phyloP scores from a whole-genome alignment of 257 asterid species.

The Solanum dulcamara region DNA sequence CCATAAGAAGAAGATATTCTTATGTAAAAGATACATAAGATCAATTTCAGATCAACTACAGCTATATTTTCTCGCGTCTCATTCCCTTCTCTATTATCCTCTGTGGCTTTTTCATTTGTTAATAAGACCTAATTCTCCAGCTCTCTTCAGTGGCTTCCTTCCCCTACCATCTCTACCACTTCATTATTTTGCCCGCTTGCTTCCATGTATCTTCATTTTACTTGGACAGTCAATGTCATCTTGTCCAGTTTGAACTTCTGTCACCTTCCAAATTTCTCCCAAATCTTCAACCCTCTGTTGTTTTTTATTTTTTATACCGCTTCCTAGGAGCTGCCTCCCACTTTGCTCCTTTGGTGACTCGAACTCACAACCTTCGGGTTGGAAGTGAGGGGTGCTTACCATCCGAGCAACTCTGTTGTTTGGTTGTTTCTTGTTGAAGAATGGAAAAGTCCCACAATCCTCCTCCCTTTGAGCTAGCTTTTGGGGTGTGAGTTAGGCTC shows the following conservation, averaged over 20 bases:
- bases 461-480: not conserved
- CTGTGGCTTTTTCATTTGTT: not conserved
- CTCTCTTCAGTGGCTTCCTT: not conserved
- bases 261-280: not conserved
- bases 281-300: not conserved
- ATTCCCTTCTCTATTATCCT: not conserved
- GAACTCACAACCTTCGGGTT: no score
- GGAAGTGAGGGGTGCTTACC: no score
- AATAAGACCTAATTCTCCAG: not conserved
- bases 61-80: not conserved
- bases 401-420: no score
- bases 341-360: no score
- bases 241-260: not conserved
- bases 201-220: not conserved
- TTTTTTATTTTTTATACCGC: no score
- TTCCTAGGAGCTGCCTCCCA: no score
- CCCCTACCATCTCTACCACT: not conserved
- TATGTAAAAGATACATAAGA: not conserved
- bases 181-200: not conserved
- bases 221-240: not conserved
- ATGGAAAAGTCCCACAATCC: not conserved
- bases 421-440: no score
- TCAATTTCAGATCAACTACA: not conserved
- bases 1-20: not conserved
- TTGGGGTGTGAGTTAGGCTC: not conserved